These are phyloP conservation scores for Candida corydali DNA, from an alignment of 805 yeast genomes.

Conservation along the genomic window DNA sequence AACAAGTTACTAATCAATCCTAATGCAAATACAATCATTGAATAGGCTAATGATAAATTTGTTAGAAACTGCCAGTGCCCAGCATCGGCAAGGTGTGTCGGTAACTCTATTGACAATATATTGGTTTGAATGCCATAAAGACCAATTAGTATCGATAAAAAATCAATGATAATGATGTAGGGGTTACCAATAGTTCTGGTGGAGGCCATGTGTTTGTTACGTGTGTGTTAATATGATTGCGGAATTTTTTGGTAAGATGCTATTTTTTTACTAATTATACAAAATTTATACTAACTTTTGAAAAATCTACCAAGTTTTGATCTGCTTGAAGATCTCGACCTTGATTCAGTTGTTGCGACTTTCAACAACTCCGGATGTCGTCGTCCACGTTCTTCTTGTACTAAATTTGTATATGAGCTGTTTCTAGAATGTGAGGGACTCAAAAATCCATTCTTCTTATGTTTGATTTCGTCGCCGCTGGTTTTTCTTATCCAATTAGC, in stretches of 20 bases:
- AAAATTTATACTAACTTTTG: not conserved
- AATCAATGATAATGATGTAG: conserved; percentile 19
- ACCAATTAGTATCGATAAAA: conserved; percentile 24
- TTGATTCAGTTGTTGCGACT: conserved; percentile 16
- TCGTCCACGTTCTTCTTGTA: conserved; percentile 18
- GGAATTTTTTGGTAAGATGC: no score
- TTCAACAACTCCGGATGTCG: conserved; percentile 1
- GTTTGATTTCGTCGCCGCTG: conserved; percentile 8
- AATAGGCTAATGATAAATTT: conserved; percentile 51
- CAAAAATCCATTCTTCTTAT: conserved; percentile 11
- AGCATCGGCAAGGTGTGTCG: conserved; percentile 46
- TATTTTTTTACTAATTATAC: not conserved
- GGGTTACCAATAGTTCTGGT: conserved; percentile 25
- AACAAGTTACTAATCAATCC: conserved; percentile 35
- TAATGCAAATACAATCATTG: conserved; percentile 39
- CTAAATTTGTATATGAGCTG: conserved; percentile 15
- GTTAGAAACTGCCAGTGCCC: conserved; percentile 75
- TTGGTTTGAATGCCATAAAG: conserved; percentile 21
- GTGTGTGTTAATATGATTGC: no score
- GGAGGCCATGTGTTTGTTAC: no score
- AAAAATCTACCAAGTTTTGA: conserved; percentile 12
- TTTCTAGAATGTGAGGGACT: conserved; percentile 17
- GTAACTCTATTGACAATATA: conserved; percentile 31
- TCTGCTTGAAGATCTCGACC: conserved; percentile 16
- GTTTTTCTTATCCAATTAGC: conserved; percentile 28